phyloP scores from a whole-genome alignment of 208 protist species.

The Zelonia costaricensis region DNA sequence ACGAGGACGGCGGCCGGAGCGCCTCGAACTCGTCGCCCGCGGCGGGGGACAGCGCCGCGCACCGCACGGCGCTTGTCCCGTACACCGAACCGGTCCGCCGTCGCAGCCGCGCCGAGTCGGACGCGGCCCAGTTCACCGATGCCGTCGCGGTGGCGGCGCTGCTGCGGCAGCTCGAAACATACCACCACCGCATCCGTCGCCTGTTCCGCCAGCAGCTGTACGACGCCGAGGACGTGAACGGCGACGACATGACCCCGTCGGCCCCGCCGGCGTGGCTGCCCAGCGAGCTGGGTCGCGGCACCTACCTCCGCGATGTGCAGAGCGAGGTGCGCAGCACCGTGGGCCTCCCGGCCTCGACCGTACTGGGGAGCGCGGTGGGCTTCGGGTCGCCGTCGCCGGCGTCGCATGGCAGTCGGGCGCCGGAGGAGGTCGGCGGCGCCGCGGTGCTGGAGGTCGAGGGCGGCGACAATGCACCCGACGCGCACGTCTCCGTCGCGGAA shows the following conservation, averaged over 20 bases:
- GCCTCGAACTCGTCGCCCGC: not conserved
- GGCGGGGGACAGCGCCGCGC: not conserved
- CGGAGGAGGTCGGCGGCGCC: not conserved
- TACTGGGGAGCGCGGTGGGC: not conserved
- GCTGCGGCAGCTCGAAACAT: slow-evolving; percentile 64
- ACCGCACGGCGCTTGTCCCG: not conserved
- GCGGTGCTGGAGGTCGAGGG: slow-evolving; percentile 11
- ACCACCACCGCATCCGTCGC: slow-evolving; percentile 52
- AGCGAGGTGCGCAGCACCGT: slow-evolving; percentile 49
- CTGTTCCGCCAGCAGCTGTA: slow-evolving; percentile 83
- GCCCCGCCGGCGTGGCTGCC: slow-evolving; percentile 14
- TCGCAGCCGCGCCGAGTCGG: not conserved
- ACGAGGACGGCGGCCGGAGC: not conserved
- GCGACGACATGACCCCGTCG: slow-evolving; percentile 28
- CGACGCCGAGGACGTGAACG: slow-evolving; percentile 84
- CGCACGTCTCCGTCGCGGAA: slow-evolving; percentile 41
- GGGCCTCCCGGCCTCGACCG: slow-evolving; percentile 38
- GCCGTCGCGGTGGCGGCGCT: slow-evolving; percentile 32
- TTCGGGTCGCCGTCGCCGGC: slow-evolving; percentile 3
- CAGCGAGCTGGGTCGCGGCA: slow-evolving; percentile 24
- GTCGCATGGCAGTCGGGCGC: not conserved
- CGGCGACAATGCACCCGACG: slow-evolving; percentile 15
- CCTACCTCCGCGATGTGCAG: slow-evolving; percentile 48
- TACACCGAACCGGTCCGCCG: not conserved
- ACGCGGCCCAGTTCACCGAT: slow-evolving; percentile 7